Percentiles rank a stretch among this genome's conserved stretches.
Evolutionary conservation across 495 filamentous ascomycete species (phyloP).

Genomic region (Penicillium macrosclerotiorum): DNA sequence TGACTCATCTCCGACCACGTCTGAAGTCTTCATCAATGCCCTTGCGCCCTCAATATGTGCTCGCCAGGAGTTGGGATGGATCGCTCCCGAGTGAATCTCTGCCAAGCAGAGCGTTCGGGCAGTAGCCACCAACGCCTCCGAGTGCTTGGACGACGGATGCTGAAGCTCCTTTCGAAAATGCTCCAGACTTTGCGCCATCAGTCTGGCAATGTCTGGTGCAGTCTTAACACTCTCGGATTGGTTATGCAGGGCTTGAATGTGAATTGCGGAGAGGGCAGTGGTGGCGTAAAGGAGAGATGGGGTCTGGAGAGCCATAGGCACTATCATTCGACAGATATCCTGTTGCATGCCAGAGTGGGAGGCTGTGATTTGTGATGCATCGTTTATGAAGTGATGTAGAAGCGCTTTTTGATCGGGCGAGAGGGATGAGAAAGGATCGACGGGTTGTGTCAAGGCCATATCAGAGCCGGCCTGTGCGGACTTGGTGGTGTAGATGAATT

Average conservation of each 20-base stretch:
- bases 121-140: slow-evolving; percentile 45
- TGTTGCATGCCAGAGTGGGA: slow-evolving; percentile 47
- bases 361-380: slow-evolving; percentile 47
- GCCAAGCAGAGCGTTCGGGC: slow-evolving; percentile 48
- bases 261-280: slow-evolving; percentile 47
- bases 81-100: slow-evolving; percentile 48
- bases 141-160: slow-evolving; percentile 32
- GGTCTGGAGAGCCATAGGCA: slow-evolving; percentile 47
- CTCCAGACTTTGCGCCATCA: slow-evolving; percentile 46
- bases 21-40: slow-evolving; percentile 38
- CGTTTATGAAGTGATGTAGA: slow-evolving; percentile 45
- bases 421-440: slow-evolving; percentile 45
- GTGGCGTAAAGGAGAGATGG: slow-evolving; percentile 47
- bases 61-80: slow-evolving; percentile 47
- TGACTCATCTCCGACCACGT: slow-evolving; percentile 25
- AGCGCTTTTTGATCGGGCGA: slow-evolving; percentile 39
- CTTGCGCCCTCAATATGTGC: slow-evolving; percentile 47
- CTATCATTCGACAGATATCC: slow-evolving; percentile 47
- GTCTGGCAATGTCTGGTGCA: slow-evolving; percentile 42
- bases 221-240: slow-evolving; percentile 43
- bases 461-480: slow-evolving; percentile 23
- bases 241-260: slow-evolving; percentile 43
- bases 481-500: slow-evolving; percentile 47
- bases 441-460: slow-evolving; percentile 28
- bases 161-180: slow-evolving; percentile 46